Evolutionary conservation across 2,329 filamentous ascomycete genomes (phyloP).

Genomic region (Phyllosticta capitalensis): DNA sequence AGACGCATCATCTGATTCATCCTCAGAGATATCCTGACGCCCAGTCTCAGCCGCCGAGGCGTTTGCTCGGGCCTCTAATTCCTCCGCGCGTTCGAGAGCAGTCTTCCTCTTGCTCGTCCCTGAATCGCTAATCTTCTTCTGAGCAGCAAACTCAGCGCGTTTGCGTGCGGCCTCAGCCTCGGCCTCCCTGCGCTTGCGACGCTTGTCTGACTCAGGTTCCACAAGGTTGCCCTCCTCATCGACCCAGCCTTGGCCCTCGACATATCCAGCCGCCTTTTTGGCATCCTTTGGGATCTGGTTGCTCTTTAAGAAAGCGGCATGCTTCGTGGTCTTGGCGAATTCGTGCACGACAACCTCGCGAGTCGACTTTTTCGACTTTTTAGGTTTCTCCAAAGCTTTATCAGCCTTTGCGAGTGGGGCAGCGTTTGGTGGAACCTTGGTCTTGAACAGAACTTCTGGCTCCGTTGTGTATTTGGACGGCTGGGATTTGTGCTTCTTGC

Average conservation of each 20-base stretch:
- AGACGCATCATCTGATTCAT: constrained; percentile 16
- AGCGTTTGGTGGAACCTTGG: constrained; percentile 56
- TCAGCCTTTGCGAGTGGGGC: constrained; percentile 25
- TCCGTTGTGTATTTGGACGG: constrained; percentile 74
- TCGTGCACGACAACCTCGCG: constrained; percentile 69
- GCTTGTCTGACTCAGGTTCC: constrained; percentile 40
- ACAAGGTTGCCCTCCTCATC: constrained; percentile 68
- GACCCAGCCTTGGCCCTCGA: constrained; percentile 83
- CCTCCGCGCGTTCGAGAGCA: constrained; percentile 3
- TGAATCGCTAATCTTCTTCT: neutral
- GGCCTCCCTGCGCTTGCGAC: constrained; percentile 10
- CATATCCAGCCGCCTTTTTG: constrained; percentile 52
- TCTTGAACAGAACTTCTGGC: constrained; percentile 77
- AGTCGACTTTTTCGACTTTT: constrained; percentile 37
- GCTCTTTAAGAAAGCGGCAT: constrained; percentile 69
- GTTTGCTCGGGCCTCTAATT: neutral
- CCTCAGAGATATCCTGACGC: constrained; percentile 3
- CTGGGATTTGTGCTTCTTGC: constrained; percentile 48
- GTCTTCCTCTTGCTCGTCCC: constrained; percentile 16
- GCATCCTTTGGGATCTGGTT: constrained; percentile 34
- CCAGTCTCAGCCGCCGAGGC: neutral
- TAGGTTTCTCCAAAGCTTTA: constrained; percentile 24
- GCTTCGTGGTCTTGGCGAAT: constrained; percentile 75
- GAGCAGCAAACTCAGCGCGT: neutral
- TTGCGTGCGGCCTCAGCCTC: constrained; percentile 9